Evolutionary conservation across 2,329 filamentous ascomycete species (phyloP).

Genomic region (Rutstroemia sydowiana): DNA sequence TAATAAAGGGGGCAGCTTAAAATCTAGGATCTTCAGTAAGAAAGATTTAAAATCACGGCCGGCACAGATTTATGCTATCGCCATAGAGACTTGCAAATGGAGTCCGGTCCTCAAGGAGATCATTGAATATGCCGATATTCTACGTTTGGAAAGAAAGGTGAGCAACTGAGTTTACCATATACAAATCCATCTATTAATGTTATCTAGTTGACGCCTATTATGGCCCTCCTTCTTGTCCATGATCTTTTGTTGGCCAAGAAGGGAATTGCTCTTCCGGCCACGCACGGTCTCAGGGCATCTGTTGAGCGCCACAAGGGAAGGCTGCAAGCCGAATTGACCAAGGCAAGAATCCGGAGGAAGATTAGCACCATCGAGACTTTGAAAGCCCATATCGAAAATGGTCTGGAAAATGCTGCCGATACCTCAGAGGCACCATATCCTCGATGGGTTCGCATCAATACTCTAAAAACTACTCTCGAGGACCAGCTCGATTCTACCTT

Average conservation of each 20-base stretch:
- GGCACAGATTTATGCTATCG: constrained; percentile 79
- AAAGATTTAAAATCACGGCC: constrained; percentile 69
- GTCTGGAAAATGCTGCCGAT: constrained; percentile 37
- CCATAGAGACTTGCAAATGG: constrained; percentile 86
- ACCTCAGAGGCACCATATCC: constrained; percentile 48
- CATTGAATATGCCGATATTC: constrained; percentile 70
- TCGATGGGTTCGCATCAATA: constrained; percentile 89
- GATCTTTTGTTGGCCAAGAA: constrained; percentile 76
- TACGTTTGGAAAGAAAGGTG: constrained; percentile 81
- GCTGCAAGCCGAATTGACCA: constrained; percentile 74
- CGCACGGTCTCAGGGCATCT: constrained; percentile 68
- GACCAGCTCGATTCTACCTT: constrained; percentile 73
- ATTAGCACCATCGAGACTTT: constrained; percentile 62
- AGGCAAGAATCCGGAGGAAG: constrained; percentile 65
- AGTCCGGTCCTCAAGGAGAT: constrained; percentile 78
- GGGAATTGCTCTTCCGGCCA: constrained; percentile 73
- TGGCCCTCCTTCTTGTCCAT: constrained; percentile 77
- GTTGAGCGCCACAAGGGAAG: constrained; percentile 77
- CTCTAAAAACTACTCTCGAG: constrained; percentile 61
- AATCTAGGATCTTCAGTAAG: constrained; percentile 73
- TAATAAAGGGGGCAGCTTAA: constrained; percentile 73
- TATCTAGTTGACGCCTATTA: constrained; percentile 65
- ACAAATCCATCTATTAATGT: constrained; percentile 3
- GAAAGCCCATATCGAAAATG: constrained; percentile 46
- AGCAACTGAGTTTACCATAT: background rate